Base-by-base conservation (phyloP, 768 basidiomycete genomes). In the Auriscalpium orientale region DNA sequence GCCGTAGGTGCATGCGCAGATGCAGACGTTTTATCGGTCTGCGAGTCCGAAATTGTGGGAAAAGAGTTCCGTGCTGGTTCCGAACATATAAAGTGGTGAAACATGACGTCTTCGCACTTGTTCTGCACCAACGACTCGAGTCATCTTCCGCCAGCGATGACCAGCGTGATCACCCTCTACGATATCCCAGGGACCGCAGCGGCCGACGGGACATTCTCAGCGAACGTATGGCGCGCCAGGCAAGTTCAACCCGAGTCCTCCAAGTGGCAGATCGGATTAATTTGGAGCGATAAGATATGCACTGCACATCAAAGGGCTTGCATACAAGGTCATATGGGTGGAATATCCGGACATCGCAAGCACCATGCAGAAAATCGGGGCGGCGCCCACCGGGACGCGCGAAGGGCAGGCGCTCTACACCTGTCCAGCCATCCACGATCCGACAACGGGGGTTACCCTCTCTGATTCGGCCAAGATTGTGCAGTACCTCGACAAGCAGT, bases 401-500 rank as follows among this genome's bases (percentile, higher is more conserved):
- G 40, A 18, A 8, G 49, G 55, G 8, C 28, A 20, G 20, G 33
- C 50, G 8, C 40, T 51, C 8, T 65, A 63, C 51, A 65, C 64
- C 4, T 35, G 58, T 4, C 64, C 64, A 1, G 56, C 55, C 36
- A 64, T 65, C 28, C 40, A 53, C 15, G 60, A 62, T 49, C 49
- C 54, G 13, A 43, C 37, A 22, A 59, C 55, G 8, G 55, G 49
- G 35, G 56, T 33, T 5, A 38, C 54, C 48, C 48, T 64, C 47
- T 43, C 64, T 2, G 62, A 65, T 34, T 65, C 62, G 8, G 40
- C 18, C 36, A 34, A 18, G 8, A 64, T 65, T 45, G 58, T 56
- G 7, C 34, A 48, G 21, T 63, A 62, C 46, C 56, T 65, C 28
- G 64, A 65, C n/a, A 54, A 58, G 35, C 33, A 54, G 11, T 64